Conservation (phyloP, 805 yeast species). For the Yamadazyma tumulicola region DNA sequence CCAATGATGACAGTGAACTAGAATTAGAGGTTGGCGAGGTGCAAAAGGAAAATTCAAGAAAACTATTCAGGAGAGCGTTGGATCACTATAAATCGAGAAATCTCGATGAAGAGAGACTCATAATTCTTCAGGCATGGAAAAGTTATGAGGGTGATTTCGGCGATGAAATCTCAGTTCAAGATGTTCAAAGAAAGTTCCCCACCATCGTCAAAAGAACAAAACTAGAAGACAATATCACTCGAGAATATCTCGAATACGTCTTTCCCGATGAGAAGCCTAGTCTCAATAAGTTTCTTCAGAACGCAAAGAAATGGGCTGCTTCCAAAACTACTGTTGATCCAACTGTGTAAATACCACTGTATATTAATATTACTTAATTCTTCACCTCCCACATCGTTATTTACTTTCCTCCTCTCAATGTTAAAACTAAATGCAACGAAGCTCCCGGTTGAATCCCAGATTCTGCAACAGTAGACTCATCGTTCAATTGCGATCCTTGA, state of each 20-base stretch:
- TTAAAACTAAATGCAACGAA: constrained; percentile 83
- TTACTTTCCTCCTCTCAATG: constrained; percentile 78
- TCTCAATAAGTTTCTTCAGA: constrained; percentile 36
- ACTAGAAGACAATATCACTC: constrained; percentile 43
- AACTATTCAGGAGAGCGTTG: constrained; percentile 54
- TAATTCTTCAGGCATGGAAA: constrained; percentile 57
- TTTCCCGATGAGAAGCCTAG: constrained; percentile 62
- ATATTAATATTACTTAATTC: background rate
- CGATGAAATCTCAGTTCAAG: constrained; percentile 26
- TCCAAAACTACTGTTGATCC: background rate
- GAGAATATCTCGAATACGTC: constrained; percentile 56
- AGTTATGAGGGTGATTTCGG: constrained; percentile 70
- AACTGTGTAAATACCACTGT: background rate
- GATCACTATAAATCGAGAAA: constrained; percentile 32
- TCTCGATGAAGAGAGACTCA: constrained; percentile 41
- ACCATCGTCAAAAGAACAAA: constrained; percentile 44
- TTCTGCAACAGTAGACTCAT: constrained; percentile 65
- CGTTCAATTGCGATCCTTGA: constrained; percentile 91
- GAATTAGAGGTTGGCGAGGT: constrained; percentile 48
- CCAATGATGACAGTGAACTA: constrained; percentile 45
- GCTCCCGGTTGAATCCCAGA: constrained; percentile 84
- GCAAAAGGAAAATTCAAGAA: constrained; percentile 51
- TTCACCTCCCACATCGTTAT: too few species aligned
- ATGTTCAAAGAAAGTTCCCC: constrained; percentile 51
- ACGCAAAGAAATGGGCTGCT: constrained; percentile 38